Conservation (phyloP, 306 rosid species). For the Lotus japonicus region DNA sequence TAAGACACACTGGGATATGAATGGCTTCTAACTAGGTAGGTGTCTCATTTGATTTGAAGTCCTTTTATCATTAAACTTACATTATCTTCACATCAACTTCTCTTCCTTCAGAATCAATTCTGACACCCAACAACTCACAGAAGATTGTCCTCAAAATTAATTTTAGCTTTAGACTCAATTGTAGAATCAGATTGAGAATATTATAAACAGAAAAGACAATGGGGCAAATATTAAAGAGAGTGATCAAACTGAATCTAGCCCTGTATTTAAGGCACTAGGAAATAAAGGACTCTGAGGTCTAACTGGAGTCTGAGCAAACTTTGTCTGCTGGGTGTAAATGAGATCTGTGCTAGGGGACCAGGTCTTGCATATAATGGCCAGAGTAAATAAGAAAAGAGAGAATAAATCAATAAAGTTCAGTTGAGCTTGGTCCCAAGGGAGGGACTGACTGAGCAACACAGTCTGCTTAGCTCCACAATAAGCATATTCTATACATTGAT, state of each 20-base stretch:
- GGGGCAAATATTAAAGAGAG: neutral
- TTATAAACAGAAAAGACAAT: neutral
- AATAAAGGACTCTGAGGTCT: neutral
- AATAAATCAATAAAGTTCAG: neutral
- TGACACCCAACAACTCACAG: no score
- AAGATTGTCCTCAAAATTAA: no score
- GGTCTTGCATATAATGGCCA: neutral
- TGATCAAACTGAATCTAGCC: neutral
- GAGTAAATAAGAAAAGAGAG: neutral
- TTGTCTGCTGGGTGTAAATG: neutral
- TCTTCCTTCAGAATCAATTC: no score
- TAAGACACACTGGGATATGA: no score
- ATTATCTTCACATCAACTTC: no score
- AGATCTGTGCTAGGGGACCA: neutral
- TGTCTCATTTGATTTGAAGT: neutral
- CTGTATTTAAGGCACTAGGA: neutral
- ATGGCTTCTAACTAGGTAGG: neutral
- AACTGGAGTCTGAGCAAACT: neutral
- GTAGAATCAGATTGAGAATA: no score
- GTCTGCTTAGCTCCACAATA: neutral
- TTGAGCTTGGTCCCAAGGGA: neutral
- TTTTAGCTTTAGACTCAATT: no score
- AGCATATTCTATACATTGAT: neutral
- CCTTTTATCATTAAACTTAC: neutral
- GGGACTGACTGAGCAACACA: neutral